phyloP scores from a whole-genome alignment of 2,329 filamentous ascomycete genomes.

The Fusarium devonianum region DNA sequence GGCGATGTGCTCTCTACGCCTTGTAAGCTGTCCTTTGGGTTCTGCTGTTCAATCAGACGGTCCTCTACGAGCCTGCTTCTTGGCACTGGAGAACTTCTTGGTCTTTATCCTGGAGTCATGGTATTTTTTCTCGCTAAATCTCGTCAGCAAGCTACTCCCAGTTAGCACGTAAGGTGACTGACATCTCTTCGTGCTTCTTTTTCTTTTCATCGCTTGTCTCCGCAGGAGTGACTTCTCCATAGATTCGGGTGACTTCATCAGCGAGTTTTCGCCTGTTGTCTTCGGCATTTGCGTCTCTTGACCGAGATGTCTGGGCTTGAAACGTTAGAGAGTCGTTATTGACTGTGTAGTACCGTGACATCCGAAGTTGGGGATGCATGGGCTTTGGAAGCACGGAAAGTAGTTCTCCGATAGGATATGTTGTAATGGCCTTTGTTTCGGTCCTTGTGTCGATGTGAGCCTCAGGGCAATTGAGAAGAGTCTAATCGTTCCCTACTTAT shows the following conservation, averaged over 20 bases:
- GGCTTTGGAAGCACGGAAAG: conserved; percentile 54
- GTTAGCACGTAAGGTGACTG: conserved; percentile 19
- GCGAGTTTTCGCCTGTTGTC: conserved; percentile 60
- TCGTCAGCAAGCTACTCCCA: conserved; percentile 9
- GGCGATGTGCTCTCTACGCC: not conserved
- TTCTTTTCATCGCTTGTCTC: conserved; percentile 55
- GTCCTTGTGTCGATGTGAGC: conserved; percentile 59
- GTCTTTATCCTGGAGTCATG: conserved; percentile 53
- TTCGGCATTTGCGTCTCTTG: conserved; percentile 58
- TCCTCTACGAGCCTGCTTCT: conserved; percentile 57
- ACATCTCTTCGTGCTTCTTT: conserved; percentile 59
- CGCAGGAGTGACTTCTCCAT: conserved; percentile 54
- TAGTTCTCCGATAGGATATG: conserved; percentile 59
- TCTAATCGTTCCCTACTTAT: conserved; percentile 56
- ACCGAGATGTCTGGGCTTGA: conserved; percentile 62
- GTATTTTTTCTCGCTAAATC: conserved; percentile 56
- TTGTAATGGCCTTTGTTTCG: conserved; percentile 65
- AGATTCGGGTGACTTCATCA: conserved; percentile 58
- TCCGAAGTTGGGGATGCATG: conserved; percentile 55
- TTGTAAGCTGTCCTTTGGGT: not conserved
- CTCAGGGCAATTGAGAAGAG: conserved; percentile 51
- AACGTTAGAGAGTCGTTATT: conserved; percentile 61
- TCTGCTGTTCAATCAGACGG: conserved; percentile 27
- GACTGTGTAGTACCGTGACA: conserved; percentile 62
- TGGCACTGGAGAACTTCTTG: conserved; percentile 59